Evolutionary conservation across 345 rosid species (phyloP).

Genomic region (Citropsis articulata): DNA sequence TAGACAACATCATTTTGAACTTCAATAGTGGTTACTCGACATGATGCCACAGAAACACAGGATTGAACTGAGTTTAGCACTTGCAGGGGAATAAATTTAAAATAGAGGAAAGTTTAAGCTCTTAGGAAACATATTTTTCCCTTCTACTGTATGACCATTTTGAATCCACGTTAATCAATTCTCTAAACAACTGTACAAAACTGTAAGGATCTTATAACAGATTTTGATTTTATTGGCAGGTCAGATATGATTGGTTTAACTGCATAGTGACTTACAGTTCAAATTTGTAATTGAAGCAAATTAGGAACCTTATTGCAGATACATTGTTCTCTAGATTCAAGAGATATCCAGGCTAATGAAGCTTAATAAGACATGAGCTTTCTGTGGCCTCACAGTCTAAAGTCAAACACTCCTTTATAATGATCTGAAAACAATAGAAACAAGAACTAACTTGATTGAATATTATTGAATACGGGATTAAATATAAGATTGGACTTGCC

Average conservation of each 20-base stretch:
- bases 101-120: not conserved
- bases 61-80: not conserved
- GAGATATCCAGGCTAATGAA: not conserved
- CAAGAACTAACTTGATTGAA: not conserved
- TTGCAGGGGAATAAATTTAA: not conserved
- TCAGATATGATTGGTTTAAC: not conserved
- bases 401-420: not conserved
- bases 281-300: not conserved
- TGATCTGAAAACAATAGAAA: not conserved
- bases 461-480: not conserved
- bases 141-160: not conserved
- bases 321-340: not conserved
- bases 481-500: constrained; percentile 19
- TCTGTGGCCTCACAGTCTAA: not conserved
- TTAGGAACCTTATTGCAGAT: not conserved
- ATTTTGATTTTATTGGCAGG: not conserved
- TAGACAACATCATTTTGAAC: not conserved
- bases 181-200: not conserved
- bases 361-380: not conserved
- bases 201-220: not conserved
- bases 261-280: not conserved
- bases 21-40: not conserved
- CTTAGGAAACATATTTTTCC: not conserved
- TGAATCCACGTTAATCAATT: not conserved
- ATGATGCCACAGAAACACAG: no score